Conservation (phyloP, 345 rosid species). For the Syzygium aqueum region DNA sequence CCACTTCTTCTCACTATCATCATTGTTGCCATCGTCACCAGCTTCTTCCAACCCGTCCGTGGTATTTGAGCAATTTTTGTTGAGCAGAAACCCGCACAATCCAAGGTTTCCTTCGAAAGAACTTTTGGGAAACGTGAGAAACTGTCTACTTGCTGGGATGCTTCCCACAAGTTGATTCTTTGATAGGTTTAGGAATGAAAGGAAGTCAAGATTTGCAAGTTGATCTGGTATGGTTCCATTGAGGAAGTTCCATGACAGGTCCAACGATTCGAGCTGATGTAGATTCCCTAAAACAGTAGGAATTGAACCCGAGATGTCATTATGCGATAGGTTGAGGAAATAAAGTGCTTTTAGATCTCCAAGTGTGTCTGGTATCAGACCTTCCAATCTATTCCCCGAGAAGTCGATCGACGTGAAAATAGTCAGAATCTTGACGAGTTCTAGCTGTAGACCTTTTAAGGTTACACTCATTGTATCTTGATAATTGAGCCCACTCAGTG, state of each 20-base stretch:
- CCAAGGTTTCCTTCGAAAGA: constrained; percentile 21
- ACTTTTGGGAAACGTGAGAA: constrained; percentile 18
- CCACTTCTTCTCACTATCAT: neutral
- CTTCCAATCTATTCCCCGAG: neutral
- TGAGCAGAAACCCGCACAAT: constrained; percentile 17
- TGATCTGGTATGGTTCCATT: constrained; percentile 10
- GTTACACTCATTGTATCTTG: constrained; percentile 15
- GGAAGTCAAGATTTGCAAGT: constrained; percentile 16
- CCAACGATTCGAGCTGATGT: neutral
- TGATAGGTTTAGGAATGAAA: constrained; percentile 28
- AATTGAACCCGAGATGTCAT: neutral
- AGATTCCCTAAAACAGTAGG: neutral
- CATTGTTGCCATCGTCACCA: too few species aligned
- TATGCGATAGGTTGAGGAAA: constrained; percentile 21
- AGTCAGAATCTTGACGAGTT: constrained; percentile 6
- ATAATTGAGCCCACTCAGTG: fast-evolving
- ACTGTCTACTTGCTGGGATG: constrained; percentile 18
- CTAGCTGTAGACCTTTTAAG: constrained; percentile 23
- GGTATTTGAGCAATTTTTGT: neutral
- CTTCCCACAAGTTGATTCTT: constrained; percentile 15
- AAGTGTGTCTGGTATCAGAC: constrained; percentile 10
- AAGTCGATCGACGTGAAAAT: constrained; percentile 1
- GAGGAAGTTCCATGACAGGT: constrained; percentile 21
- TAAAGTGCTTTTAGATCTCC: constrained; percentile 11
- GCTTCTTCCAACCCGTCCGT: neutral